Evolutionary conservation across 2,329 filamentous ascomycete species (phyloP).

Genomic region (Pyrenophora tritici-repentis): DNA sequence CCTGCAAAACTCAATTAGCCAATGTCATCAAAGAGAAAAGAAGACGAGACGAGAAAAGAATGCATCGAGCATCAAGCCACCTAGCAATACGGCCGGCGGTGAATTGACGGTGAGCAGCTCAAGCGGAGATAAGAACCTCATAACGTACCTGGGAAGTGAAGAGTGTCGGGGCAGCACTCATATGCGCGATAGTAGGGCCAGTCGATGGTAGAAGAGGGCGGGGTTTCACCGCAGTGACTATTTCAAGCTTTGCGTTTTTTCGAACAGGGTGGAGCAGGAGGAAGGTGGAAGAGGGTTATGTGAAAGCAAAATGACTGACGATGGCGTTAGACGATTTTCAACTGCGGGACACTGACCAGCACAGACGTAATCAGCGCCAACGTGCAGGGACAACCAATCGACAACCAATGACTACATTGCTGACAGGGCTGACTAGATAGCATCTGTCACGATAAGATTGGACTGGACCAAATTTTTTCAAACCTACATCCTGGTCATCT

Average conservation of each 20-base stretch:
- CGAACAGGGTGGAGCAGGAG: constrained; percentile 10
- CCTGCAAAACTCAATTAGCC: constrained; percentile 53
- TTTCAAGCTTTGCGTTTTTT: too few relatives aligned
- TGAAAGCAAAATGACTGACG: too few relatives aligned
- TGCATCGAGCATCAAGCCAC: constrained; percentile 11
- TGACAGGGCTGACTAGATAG: not conserved
- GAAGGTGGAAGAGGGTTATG: not conserved
- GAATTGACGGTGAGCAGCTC: constrained; percentile 37
- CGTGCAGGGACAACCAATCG: constrained; percentile 2
- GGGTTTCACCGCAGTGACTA: too few relatives aligned
- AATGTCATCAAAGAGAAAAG: constrained; percentile 20
- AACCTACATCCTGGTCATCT: not conserved
- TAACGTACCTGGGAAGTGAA: constrained; percentile 60
- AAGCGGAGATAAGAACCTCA: constrained; percentile 39
- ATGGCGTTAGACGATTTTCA: too few relatives aligned
- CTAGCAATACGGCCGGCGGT: constrained; percentile 16
- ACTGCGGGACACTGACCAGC: too few relatives aligned
- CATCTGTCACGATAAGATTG: constrained; percentile 4
- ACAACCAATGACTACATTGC: not conserved
- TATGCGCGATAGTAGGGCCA: constrained; percentile 45
- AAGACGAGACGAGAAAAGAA: constrained; percentile 7
- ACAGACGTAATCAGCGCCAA: constrained; percentile 4
- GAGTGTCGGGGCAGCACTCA: constrained; percentile 57
- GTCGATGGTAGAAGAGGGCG: constrained; percentile 34
- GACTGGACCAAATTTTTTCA: not conserved